These are phyloP conservation scores for Astrothelium subdiscretum DNA, from an alignment of 495 filamentous ascomycete species.

Conservation along the genomic window DNA sequence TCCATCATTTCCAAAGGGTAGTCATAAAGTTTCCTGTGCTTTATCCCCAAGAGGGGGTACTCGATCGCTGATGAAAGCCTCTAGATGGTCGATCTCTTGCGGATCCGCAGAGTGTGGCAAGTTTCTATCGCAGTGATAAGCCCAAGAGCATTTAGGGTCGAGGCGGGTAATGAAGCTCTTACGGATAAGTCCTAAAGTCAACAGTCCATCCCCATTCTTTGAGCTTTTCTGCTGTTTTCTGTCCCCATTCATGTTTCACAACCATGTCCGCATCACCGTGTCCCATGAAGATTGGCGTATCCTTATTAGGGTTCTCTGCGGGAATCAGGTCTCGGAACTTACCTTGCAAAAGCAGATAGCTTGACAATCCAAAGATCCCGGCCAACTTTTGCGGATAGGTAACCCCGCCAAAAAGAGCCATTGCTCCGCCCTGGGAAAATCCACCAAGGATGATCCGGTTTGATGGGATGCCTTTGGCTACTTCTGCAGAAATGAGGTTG, in stretches of 20 bases:
- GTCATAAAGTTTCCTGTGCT: conserved; percentile 9
- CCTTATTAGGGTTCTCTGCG: conserved; percentile 55
- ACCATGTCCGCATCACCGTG: conserved; percentile 67
- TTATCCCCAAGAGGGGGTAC: conserved; percentile 41
- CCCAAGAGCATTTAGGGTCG: not conserved
- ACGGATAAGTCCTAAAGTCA: conserved; percentile 66
- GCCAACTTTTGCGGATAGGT: conserved; percentile 65
- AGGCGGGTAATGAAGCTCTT: conserved; percentile 24
- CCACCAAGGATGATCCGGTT: conserved; percentile 77
- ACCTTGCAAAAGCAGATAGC: conserved; percentile 63
- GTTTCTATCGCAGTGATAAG: conserved; percentile 30
- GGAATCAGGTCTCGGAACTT: conserved; percentile 58
- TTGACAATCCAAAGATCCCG: conserved; percentile 77
- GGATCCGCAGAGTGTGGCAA: conserved; percentile 67
- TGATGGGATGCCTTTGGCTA: conserved; percentile 69
- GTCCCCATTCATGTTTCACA: conserved; percentile 57
- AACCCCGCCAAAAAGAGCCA: conserved; percentile 53
- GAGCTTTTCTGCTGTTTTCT: conserved; percentile 48
- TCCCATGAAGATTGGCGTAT: conserved; percentile 77
- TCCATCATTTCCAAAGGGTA: not conserved
- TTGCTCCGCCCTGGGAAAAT: conserved; percentile 52
- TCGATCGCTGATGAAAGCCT: conserved; percentile 55
- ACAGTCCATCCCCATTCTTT: conserved; percentile 57
- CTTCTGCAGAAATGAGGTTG: conserved; percentile 66
- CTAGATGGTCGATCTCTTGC: conserved; percentile 73